Evolutionary conservation across 2,329 filamentous ascomycete genomes (phyloP).

Genomic region (Proliferodiscus dingleyae): DNA sequence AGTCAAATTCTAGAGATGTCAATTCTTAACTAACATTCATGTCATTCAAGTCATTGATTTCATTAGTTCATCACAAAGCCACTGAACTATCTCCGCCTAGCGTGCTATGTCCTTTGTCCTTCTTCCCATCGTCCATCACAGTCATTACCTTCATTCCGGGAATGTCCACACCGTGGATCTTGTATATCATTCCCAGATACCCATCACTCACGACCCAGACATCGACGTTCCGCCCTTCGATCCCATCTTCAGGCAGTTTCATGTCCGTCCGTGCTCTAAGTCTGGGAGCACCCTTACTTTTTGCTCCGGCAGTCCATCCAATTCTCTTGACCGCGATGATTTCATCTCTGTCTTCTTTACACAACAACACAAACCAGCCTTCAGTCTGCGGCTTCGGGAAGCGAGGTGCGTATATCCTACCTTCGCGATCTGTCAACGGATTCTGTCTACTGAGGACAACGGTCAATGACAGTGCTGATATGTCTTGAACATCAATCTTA

Average conservation of each 20-base stretch:
- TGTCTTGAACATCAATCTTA: slow-evolving; percentile 52
- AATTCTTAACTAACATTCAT: too few species aligned
- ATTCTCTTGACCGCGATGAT: slow-evolving; percentile 82
- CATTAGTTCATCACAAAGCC: too few species aligned
- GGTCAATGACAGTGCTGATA: slow-evolving; percentile 59
- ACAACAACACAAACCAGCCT: slow-evolving; percentile 82
- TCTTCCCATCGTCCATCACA: slow-evolving; percentile 23
- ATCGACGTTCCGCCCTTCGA: slow-evolving; percentile 55
- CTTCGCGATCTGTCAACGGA: slow-evolving; percentile 57
- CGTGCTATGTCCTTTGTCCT: slow-evolving; percentile 9
- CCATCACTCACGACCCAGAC: slow-evolving; percentile 79
- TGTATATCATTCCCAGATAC: slow-evolving; percentile 67
- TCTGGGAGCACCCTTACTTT: too few species aligned
- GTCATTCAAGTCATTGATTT: too few species aligned
- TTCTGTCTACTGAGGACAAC: slow-evolving; percentile 65
- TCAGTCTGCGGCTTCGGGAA: slow-evolving; percentile 96
- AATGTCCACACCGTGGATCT: slow-evolving; percentile 27
- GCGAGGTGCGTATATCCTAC: slow-evolving; percentile 75
- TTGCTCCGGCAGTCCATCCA: slow-evolving; percentile 53
- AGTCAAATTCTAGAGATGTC: too few species aligned
- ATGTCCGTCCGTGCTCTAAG: too few species aligned
- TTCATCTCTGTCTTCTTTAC: slow-evolving; percentile 63
- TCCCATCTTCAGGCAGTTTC: slow-evolving; percentile 43
- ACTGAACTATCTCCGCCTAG: too few species aligned
- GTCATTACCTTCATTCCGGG: slow-evolving; percentile 26